Base-by-base conservation (phyloP, 106 monocot species). In the Hemerocallis citrina region DNA sequence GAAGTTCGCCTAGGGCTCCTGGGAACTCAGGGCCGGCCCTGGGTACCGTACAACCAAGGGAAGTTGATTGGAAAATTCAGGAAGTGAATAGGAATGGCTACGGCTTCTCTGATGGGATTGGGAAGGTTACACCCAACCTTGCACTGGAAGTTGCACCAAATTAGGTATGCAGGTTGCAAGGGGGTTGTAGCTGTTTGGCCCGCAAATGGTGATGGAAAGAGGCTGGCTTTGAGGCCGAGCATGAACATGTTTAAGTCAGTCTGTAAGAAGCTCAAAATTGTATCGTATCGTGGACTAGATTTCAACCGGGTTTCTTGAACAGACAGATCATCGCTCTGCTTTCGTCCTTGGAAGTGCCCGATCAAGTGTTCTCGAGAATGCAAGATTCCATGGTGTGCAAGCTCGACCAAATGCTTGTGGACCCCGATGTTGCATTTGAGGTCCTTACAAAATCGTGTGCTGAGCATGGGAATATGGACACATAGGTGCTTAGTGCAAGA, bases 131-230 rank as follows among this genome's bases (percentile, higher is more conserved):
- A 4, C 89, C 85, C 7, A 80, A 89, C 0, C 85, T 94, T 52
- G 89, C 83, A 19, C 47, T 62, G 59, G 75, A 83, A 64, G 85
- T 94, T 59, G 79, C 89, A 88, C 61, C 96, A 98, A 35, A 98
- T 92, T 11, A 59, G 88, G 6, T 88, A 72, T 71, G 88, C 81
- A 38, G 96, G 96, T 37, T 92, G 74, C 41, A 98, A 98, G 45
- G 96, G 96, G 19, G 96, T 98, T 13, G 59, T 98, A 16, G 96
- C 91, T 62, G 79, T 88, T 34, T 98, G 96, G 92, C 88, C 87
- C 1, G 72, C 72, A 49, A 63, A 66, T 55, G 48, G 40, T 55
- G 72, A 84, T 41, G 54, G 61, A 16, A 33, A 59, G 27, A 51
- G 61, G 48, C 75, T 95, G 17, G 84, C 72, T 17, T 52, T 98